These are phyloP conservation scores for Setomelanomma holmii DNA, from an alignment of 2,329 filamentous ascomycete species.

Conservation along the genomic window DNA sequence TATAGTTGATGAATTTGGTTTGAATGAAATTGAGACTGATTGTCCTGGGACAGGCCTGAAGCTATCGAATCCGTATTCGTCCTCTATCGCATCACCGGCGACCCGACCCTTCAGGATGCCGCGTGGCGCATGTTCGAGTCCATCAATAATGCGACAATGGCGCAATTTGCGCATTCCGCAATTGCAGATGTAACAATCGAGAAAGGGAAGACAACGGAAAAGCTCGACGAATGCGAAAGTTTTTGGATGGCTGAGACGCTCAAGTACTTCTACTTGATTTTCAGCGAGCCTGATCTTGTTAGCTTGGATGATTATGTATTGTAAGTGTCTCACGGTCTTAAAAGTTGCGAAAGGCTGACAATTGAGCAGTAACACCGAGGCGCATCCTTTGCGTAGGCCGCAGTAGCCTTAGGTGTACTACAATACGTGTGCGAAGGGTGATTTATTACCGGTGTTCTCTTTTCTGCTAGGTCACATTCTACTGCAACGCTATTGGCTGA, in stretches of 20 bases:
- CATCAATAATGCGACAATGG: constrained; percentile 70
- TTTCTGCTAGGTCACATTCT: no score
- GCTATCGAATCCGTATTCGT: constrained; percentile 89
- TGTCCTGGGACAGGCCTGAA: constrained; percentile 67
- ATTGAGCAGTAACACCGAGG: constrained; percentile 57
- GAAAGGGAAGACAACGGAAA: constrained; percentile 29
- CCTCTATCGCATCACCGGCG: constrained; percentile 88
- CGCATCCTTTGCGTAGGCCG: constrained; percentile 58
- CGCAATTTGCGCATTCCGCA: constrained; percentile 72
- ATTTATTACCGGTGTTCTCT: no score
- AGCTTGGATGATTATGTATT: constrained; percentile 73
- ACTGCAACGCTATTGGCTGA: no score
- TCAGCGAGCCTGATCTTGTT: constrained; percentile 69
- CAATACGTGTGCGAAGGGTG: no score
- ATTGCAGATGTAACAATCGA: constrained; percentile 67
- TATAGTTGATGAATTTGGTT: constrained; percentile 12
- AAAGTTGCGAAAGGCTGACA: background rate
- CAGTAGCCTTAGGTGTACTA: background rate
- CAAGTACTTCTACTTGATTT: constrained; percentile 91
- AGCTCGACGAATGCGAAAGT: constrained; percentile 62
- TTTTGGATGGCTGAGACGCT: constrained; percentile 92
- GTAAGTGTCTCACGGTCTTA: constrained; percentile 26
- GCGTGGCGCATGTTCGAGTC: constrained; percentile 87
- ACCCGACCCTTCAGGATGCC: constrained; percentile 75
- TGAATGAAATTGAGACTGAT: constrained; percentile 3